These are phyloP conservation scores for Crithidia thermophila DNA, from an alignment of 208 protist species.

Conservation along the genomic window DNA sequence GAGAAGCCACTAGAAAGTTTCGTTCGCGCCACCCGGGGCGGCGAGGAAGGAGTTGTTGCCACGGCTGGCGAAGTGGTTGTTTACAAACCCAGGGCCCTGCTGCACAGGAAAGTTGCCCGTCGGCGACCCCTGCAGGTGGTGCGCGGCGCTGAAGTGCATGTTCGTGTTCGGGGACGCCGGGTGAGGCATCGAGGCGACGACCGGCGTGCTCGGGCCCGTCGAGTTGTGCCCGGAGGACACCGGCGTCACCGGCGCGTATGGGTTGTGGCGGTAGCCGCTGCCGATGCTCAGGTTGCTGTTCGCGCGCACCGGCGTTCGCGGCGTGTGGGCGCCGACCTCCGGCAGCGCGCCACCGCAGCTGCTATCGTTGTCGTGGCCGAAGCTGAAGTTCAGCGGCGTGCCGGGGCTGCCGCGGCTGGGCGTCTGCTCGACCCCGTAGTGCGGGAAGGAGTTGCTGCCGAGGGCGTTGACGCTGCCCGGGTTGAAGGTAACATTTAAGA, in stretches of 20 bases:
- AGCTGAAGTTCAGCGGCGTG: slow-evolving; percentile 58
- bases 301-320: slow-evolving; percentile 32
- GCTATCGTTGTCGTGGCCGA: slow-evolving; percentile 33
- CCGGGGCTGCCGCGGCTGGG: slow-evolving; percentile 32
- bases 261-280: slow-evolving; percentile 68
- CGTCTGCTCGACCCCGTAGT: slow-evolving; percentile 27
- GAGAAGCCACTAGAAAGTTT: neutral
- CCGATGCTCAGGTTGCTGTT: slow-evolving; percentile 46
- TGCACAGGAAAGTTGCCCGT: neutral
- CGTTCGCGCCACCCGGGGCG: neutral
- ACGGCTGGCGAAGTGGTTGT: slow-evolving; percentile 29
- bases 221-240: slow-evolving; percentile 34
- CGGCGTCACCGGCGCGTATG: slow-evolving; percentile 63
- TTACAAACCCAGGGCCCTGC: slow-evolving; percentile 8
- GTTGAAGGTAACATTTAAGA: slow-evolving; percentile 49
- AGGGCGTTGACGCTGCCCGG: slow-evolving; percentile 23
- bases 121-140: slow-evolving; percentile 18
- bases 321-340: slow-evolving; percentile 18
- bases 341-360: slow-evolving; percentile 10
- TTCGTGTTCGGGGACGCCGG: slow-evolving; percentile 15
- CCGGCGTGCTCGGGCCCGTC: slow-evolving; percentile 28
- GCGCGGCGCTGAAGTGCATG: slow-evolving; percentile 26
- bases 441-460: slow-evolving; percentile 23
- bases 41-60: slow-evolving; percentile 22
- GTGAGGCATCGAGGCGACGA: slow-evolving; percentile 14